Evolutionary conservation across 306 rosid species (phyloP).

Genomic region (Hippophae rhamnoides): DNA sequence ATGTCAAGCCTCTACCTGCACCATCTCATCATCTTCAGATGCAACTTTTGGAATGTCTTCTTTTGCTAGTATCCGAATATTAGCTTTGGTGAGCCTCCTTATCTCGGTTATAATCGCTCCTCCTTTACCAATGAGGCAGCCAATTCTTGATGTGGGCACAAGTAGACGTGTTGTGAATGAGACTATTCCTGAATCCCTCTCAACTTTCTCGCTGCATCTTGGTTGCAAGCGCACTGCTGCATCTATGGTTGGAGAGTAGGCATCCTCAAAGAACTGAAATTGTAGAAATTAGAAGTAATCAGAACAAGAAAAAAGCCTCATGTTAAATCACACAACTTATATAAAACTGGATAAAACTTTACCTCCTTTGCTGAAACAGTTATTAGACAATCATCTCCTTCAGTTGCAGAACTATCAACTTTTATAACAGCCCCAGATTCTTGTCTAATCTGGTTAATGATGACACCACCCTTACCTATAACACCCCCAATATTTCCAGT

Average conservation of each 20-base stretch:
- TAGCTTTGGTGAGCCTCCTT: constrained; percentile 90
- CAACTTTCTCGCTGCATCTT: constrained; percentile 87
- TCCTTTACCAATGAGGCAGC: constrained; percentile 98
- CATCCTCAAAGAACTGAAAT: constrained; percentile 78
- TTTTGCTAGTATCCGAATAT: constrained; percentile 78
- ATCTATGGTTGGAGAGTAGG: constrained; percentile 69
- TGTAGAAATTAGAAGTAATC: constrained; percentile 12
- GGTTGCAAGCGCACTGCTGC: constrained; percentile 97
- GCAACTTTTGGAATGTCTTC: constrained; percentile 93
- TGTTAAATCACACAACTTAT: constrained; percentile 1
- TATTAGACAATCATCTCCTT: constrained; percentile 83
- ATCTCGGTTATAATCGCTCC: constrained; percentile 90
- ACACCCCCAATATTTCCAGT: constrained; percentile 89
- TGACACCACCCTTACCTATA: constrained; percentile 91
- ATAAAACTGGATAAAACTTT: constrained; percentile 14
- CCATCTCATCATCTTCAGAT: constrained; percentile 93
- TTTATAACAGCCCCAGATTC: constrained; percentile 85
- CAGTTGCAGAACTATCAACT: constrained; percentile 87
- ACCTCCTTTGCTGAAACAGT: constrained; percentile 87
- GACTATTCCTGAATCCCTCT: constrained; percentile 91
- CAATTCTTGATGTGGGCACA: constrained; percentile 88
- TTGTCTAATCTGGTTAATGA: constrained; percentile 93
- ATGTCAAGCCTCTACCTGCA: constrained; percentile 51
- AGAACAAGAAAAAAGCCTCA: constrained; percentile 10
- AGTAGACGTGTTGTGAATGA: constrained; percentile 88